A percentile compares a stretch with the other conserved stretches of the same genome.
phyloP scores from a whole-genome alignment of 2,329 filamentous ascomycete species.

The Ophiostoma novo-ulmi region DNA sequence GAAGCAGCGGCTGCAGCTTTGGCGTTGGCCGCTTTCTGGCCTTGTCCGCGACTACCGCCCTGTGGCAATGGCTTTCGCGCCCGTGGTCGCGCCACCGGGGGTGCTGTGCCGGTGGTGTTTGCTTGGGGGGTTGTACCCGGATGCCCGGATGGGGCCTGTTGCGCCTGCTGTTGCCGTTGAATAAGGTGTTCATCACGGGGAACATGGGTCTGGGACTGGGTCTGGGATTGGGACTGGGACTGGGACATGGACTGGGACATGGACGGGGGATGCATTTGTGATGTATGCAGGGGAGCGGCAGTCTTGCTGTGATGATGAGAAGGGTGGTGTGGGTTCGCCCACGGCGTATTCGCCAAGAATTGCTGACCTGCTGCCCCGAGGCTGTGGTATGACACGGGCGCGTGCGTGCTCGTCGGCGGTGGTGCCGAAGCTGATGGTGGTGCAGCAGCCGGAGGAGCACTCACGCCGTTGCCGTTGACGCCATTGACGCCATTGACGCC shows the following conservation, averaged over 20 bases:
- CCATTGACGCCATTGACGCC: not conserved
- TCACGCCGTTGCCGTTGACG: not conserved
- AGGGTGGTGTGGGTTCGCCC: conserved; percentile 84
- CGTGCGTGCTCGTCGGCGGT: not conserved
- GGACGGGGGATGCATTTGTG: not conserved
- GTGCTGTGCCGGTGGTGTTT: conserved; percentile 4
- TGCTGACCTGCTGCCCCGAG: conserved; percentile 71
- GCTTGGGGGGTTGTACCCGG: not conserved
- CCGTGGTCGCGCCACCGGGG: conserved; percentile 7
- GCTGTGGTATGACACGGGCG: conserved; percentile 40
- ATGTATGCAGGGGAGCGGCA: not conserved
- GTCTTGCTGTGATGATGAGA: conserved; percentile 49
- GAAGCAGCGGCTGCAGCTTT: not conserved
- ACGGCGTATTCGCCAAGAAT: conserved; percentile 82
- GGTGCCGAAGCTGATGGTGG: not conserved
- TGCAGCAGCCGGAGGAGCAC: not conserved
- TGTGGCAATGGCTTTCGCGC: conserved; percentile 12
- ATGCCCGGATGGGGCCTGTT: conserved; percentile 2
- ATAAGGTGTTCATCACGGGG: conserved; percentile 15
- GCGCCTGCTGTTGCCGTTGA: conserved; percentile 24
- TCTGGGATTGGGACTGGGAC: not conserved
- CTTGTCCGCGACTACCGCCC: not conserved
- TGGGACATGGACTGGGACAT: not conserved
- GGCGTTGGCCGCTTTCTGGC: not conserved
- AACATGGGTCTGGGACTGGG: not conserved